These are phyloP conservation scores for Hypoxylon lienhwacheense DNA, from an alignment of 495 filamentous ascomycete genomes.

Conservation along the genomic window DNA sequence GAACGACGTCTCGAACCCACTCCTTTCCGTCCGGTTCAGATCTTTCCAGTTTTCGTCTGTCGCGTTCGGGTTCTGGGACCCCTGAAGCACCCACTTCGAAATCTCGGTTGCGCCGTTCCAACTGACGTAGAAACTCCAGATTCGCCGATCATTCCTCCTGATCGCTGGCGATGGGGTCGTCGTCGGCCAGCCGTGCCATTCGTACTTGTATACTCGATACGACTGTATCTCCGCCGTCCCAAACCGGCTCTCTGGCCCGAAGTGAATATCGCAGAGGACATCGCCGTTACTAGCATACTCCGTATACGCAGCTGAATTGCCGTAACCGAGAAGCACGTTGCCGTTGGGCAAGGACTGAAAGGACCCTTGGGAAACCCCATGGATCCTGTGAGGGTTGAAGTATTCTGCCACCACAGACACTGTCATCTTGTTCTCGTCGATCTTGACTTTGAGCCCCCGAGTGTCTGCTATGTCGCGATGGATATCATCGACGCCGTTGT, in stretches of 20 bases:
- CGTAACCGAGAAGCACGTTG: slow-evolving; percentile 62
- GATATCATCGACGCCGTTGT: slow-evolving; percentile 41
- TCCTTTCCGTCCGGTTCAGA: slow-evolving; percentile 32
- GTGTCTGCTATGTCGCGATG: slow-evolving; percentile 48
- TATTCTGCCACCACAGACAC: slow-evolving; percentile 40
- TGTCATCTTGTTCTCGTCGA: slow-evolving; percentile 48
- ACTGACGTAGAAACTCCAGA: slow-evolving; percentile 39
- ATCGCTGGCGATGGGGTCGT: slow-evolving; percentile 23
- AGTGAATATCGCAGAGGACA: slow-evolving; percentile 46
- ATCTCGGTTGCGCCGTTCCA: slow-evolving; percentile 49
- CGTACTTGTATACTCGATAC: slow-evolving; percentile 40
- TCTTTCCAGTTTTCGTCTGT: slow-evolving; percentile 26
- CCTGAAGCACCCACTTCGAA: slow-evolving; percentile 37
- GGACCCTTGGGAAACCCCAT: slow-evolving; percentile 62
- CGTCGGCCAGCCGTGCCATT: slow-evolving; percentile 34
- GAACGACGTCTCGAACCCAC: slow-evolving; percentile 40
- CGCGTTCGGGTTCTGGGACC: slow-evolving; percentile 8
- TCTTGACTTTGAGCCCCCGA: slow-evolving; percentile 48
- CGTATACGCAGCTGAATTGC: slow-evolving; percentile 58
- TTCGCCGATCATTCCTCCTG: slow-evolving; percentile 17
- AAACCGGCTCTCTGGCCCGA: slow-evolving; percentile 30
- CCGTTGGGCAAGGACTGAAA: slow-evolving; percentile 58
- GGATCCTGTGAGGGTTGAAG: slow-evolving; percentile 48
- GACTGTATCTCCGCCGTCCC: slow-evolving; percentile 27
- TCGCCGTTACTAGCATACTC: slow-evolving; percentile 61